Conservation (phyloP, 2,329 filamentous ascomycete genomes). For the Mycosphaerella sp. region DNA sequence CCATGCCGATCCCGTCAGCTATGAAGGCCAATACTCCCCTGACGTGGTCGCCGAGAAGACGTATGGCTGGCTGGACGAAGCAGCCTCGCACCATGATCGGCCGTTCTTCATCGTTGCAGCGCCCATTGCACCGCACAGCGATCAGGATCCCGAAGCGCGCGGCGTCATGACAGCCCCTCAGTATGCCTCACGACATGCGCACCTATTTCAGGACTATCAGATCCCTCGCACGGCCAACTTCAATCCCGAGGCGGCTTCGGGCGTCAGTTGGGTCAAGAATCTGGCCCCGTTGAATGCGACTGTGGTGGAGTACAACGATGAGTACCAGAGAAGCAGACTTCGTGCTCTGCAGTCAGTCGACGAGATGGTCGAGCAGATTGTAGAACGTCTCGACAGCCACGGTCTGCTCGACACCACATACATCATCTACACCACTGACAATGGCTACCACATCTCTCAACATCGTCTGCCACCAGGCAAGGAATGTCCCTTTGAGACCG, state of each 20-base stretch:
- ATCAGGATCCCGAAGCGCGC: constrained; percentile 16
- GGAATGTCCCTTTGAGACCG: constrained; percentile 34
- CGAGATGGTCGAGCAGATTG: constrained; percentile 46
- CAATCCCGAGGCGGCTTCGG: constrained; percentile 50
- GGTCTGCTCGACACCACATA: constrained; percentile 45
- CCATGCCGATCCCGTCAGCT: constrained; percentile 48
- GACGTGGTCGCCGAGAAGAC: constrained; percentile 58
- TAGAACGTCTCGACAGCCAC: constrained; percentile 39
- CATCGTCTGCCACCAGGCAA: constrained; percentile 37
- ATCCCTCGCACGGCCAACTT: constrained; percentile 60
- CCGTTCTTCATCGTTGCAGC: constrained; percentile 31
- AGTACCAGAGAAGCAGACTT: constrained; percentile 47
- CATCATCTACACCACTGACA: constrained; percentile 38
- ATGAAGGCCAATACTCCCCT: constrained; percentile 50
- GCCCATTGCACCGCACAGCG: constrained; percentile 30
- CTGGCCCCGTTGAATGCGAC: constrained; percentile 42
- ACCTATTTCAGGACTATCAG: constrained; percentile 55
- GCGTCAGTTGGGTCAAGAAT: constrained; percentile 43
- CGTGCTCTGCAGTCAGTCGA: constrained; percentile 49
- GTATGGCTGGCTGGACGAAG: constrained; percentile 49
- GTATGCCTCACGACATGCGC: constrained; percentile 45
- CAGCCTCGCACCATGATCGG: constrained; percentile 11
- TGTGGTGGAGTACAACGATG: constrained; percentile 47
- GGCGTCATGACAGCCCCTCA: constrained; percentile 15
- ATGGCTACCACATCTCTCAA: constrained; percentile 37